Conservation (phyloP, 1,284 basidiomycete genomes). For the Cryptococcus sp. region DNA sequence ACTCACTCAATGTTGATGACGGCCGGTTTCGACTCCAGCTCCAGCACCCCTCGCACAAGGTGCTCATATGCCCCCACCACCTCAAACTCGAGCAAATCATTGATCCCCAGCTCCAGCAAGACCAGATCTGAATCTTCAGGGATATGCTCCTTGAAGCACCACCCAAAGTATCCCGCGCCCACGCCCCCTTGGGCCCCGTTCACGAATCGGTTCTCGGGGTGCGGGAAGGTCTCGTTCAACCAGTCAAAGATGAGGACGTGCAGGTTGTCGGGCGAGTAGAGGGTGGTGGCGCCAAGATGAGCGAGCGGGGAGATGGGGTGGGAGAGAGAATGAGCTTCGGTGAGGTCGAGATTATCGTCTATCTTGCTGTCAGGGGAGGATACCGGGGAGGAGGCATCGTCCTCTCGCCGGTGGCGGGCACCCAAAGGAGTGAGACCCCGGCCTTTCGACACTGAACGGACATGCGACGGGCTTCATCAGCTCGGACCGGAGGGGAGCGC, state of each 20-base stretch:
- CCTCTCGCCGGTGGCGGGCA: neutral
- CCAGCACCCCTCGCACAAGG: constrained; percentile 37
- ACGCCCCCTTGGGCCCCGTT: constrained; percentile 48
- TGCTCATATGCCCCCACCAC: constrained; percentile 41
- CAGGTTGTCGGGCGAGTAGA: constrained; percentile 47
- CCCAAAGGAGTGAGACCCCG: constrained; percentile 30
- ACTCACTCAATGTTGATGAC: constrained; percentile 47
- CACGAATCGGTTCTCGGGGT: constrained; percentile 31
- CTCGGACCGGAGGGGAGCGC: neutral
- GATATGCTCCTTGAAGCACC: constrained; percentile 49
- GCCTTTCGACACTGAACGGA: constrained; percentile 38
- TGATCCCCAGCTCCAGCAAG: constrained; percentile 45
- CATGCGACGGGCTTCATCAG: neutral
- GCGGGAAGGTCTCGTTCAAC: constrained; percentile 42
- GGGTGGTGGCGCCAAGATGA: constrained; percentile 30
- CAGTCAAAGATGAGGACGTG: constrained; percentile 45
- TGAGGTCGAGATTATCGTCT: constrained; percentile 10
- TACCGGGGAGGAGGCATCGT: no score
- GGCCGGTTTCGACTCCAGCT: constrained; percentile 40
- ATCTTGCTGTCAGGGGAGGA: neutral
- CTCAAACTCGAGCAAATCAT: constrained; percentile 36
- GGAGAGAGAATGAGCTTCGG: constrained; percentile 2
- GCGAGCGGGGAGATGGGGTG: constrained; percentile 8
- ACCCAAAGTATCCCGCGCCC: constrained; percentile 44
- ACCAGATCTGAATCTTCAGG: constrained; percentile 41